Base-by-base conservation (phyloP, 495 filamentous ascomycete species). In the Xylaria cubensis region DNA sequence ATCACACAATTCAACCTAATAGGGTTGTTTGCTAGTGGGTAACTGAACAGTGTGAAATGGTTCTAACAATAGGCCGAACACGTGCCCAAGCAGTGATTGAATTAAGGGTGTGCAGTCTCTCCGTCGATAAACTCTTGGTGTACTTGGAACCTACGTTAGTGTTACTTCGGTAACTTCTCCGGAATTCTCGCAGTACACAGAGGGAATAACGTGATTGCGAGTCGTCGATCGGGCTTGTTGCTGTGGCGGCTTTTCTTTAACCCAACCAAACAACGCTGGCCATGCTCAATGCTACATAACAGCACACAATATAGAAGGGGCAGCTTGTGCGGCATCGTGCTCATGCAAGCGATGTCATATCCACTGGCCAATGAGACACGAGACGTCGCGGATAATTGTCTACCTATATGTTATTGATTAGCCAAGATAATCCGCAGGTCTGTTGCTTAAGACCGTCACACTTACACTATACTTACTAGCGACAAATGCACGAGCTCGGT, bases 1-100 rank as follows among this genome's bases (percentile, higher is more conserved):
- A 63, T 56, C 58, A 71, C 59, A 58, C 46, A 44, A 55, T 10
- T 46, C 58, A 64, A 64, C 12, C 21, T 12, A 32, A 70, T 34
- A 12, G 32, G 68, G 29, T 42, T 34, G 58, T 53, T 70, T 46
- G 19, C 44, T 41, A 29, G 50, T 48, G 61, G 15, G 32, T 53
- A 56, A 64, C 21, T 56, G 36, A 55, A 44, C 46, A 26, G n/a
- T 63, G 41, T 70, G 58, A 46, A 63, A 17, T 36, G 29, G 4
- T 50, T 8, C 13, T 39, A 7, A 39, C 19, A 50, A 46, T 32
- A 61, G 9, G 39, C 32, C 63, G 21, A 56, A 55, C 12, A 46
- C 61, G 48, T 64, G 50, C 59, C 10, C 5, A 1, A 13, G 17
- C 26, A 36, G 44, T 64, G n/a, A 29, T 26, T n/a, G 9, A 44